phyloP scores from a whole-genome alignment of 148 eudicot species.

The Limonium bicolor region DNA sequence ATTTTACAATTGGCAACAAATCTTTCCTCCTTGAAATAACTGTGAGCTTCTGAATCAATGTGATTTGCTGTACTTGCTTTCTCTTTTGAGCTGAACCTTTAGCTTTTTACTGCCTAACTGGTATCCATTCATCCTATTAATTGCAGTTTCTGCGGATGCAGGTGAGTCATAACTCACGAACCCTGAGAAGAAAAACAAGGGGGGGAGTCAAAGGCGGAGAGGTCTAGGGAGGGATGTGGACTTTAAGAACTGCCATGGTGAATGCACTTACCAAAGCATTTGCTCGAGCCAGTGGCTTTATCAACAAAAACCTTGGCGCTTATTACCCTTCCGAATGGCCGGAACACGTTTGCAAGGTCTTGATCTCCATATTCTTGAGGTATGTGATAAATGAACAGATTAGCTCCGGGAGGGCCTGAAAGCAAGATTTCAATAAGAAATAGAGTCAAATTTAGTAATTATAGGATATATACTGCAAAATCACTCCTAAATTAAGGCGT shows the following conservation, averaged over 20 bases:
- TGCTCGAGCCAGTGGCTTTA: slow-evolving; percentile 79
- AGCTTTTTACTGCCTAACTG: slow-evolving; percentile 87
- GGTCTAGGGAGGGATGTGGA: neutral
- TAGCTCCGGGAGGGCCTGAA: slow-evolving; percentile 89
- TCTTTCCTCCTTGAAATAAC: too few relatives aligned
- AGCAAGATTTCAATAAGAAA: too few relatives aligned
- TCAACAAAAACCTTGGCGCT: slow-evolving; percentile 91
- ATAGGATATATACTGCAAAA: too few relatives aligned
- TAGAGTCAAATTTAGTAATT: too few relatives aligned
- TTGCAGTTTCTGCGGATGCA: slow-evolving; percentile 73
- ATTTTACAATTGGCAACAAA: too few relatives aligned
- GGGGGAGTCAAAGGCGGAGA: slow-evolving; percentile 17
- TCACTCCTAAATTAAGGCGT: too few relatives aligned
- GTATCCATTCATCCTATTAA: slow-evolving; percentile 67
- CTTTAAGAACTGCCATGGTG: neutral
- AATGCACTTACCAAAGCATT: slow-evolving; percentile 63
- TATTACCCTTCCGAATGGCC: slow-evolving; percentile 61
- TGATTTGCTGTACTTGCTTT: slow-evolving; percentile 47
- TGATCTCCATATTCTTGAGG: slow-evolving; percentile 91
- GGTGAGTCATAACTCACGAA: slow-evolving; percentile 88
- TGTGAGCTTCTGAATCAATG: slow-evolving; percentile 20
- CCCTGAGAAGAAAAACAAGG: slow-evolving; percentile 32
- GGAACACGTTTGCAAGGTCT: slow-evolving; percentile 64
- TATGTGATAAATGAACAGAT: slow-evolving; percentile 85
- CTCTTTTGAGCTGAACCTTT: slow-evolving; percentile 92